Evolutionary conservation across 2,329 filamentous ascomycete species (phyloP), one percentile per base, ranked within the genome.

Genomic region (Westerdykella aurantiaca): DNA sequence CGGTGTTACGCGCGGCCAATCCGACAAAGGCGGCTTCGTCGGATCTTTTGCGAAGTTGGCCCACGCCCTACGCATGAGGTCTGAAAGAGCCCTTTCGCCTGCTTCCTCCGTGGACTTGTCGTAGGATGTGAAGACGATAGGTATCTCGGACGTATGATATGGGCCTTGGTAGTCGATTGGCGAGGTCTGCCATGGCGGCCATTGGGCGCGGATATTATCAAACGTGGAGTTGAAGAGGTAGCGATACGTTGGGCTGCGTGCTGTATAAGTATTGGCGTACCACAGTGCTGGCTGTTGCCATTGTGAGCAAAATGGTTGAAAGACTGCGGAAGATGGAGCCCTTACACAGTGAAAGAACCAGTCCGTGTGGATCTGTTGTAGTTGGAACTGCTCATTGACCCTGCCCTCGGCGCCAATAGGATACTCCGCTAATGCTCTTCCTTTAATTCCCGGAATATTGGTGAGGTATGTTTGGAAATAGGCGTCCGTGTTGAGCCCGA

Each of bases 41-140:
- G 60, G 60, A 21, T 61, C 55, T 44, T 56, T 61, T 6, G 60
- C 60, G 29, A 63, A 63, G 6, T 42, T 42, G 5, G 60, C 58
- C 60, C 60, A 63, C 4, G 55, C 47, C 3, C 48, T 39, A 5
- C 49, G 52, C 52, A 63, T 56, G 34, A 29, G 25, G 25, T 4
- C 11, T 9, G 23, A 18, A 16, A 29, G 25, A 9, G 5, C 23
- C 14, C 14, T 39, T 17, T 18, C 14, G n/a, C 37, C 3, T 29
- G n/a, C 12, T 5, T 39, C 17, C 22, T 6, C 23, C 3, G 37
- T 39, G 4, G 21, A 22, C 25, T 29, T 9, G 25, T 29, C 7
- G 14, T 58, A 60, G 4, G 56, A 60, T 21, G 53, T 42, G 34
- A 61, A 61, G 1, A 61, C 53, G 3, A 56, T 40, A 2, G 43